Evolutionary conservation across 2,329 filamentous ascomycete species (phyloP).

Genomic region (Emmonsiellopsis sp.): DNA sequence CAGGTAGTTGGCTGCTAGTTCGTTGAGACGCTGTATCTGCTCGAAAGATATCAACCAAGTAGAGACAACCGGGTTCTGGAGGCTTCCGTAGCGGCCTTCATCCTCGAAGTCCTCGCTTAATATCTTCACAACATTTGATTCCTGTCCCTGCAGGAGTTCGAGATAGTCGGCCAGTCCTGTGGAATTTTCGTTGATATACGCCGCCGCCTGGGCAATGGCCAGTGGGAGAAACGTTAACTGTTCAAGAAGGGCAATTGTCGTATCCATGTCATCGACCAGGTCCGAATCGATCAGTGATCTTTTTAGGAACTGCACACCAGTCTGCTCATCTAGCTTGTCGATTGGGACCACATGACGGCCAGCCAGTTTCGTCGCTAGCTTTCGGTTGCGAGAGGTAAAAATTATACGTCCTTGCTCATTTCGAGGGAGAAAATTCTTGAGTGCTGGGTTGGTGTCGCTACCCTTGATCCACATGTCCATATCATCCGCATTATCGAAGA

Average conservation of each 20-base stretch:
- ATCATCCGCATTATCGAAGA: conserved; percentile 21
- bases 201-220: not conserved
- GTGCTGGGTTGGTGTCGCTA: not conserved
- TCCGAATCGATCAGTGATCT: not conserved
- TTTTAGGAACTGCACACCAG: not conserved
- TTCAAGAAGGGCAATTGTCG: not conserved
- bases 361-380: not conserved
- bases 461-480: conserved; percentile 10
- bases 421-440: conserved; percentile 12
- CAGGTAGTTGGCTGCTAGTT: conserved; percentile 26
- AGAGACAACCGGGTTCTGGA: conserved; percentile 25
- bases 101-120: conserved; percentile 26
- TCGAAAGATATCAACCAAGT: conserved; percentile 32
- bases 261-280: not conserved
- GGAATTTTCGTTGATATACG: not conserved
- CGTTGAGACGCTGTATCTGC: conserved; percentile 22
- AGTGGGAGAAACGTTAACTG: not conserved
- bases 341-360: not conserved
- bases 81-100: conserved; percentile 18
- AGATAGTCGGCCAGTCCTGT: not conserved
- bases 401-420: conserved; percentile 15
- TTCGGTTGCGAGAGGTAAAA: conserved; percentile 13
- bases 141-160: not conserved
- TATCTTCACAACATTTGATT: conserved; percentile 19
- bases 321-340: not conserved